These are phyloP conservation scores for Ophiostoma himal-ulmi DNA, from an alignment of 2,329 filamentous ascomycete genomes.

Conservation along the genomic window DNA sequence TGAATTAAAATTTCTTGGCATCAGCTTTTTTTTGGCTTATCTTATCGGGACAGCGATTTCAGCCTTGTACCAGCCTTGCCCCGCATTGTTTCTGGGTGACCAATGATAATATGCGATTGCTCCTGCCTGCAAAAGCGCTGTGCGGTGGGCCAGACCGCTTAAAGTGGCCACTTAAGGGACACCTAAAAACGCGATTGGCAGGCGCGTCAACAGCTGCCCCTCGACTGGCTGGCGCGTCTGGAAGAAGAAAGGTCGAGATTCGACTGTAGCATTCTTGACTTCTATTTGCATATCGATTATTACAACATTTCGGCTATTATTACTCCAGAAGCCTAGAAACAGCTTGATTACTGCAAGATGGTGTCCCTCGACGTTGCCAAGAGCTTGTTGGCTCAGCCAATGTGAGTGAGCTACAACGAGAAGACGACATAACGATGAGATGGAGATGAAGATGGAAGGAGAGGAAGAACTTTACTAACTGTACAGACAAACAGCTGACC, in stretches of 20 bases:
- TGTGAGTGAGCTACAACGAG: conserved; percentile 36
- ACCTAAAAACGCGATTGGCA: conserved; percentile 12
- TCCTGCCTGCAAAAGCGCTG: conserved; percentile 1
- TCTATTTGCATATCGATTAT: not conserved
- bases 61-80: conserved; percentile 25
- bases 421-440: not conserved
- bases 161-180: conserved; percentile 14
- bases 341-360: conserved; percentile 32
- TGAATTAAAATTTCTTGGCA: not conserved
- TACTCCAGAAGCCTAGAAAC: no score
- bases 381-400: conserved; percentile 44
- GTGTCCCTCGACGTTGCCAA: conserved; percentile 41
- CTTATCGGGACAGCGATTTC: conserved; percentile 22
- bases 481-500: conserved; percentile 34
- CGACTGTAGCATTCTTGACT: no score
- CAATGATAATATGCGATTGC: conserved; percentile 12
- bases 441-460: not conserved
- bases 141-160: not conserved
- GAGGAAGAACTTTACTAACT: conserved; percentile 19
- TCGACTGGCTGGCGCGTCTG: not conserved
- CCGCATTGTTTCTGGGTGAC: conserved; percentile 1
- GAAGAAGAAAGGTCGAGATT: not conserved
- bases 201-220: conserved; percentile 12
- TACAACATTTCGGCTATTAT: not conserved
- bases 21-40: conserved; percentile 24